These are phyloP conservation scores for Myotisia sp. DNA, from an alignment of 2,329 filamentous ascomycete genomes.

Conservation along the genomic window DNA sequence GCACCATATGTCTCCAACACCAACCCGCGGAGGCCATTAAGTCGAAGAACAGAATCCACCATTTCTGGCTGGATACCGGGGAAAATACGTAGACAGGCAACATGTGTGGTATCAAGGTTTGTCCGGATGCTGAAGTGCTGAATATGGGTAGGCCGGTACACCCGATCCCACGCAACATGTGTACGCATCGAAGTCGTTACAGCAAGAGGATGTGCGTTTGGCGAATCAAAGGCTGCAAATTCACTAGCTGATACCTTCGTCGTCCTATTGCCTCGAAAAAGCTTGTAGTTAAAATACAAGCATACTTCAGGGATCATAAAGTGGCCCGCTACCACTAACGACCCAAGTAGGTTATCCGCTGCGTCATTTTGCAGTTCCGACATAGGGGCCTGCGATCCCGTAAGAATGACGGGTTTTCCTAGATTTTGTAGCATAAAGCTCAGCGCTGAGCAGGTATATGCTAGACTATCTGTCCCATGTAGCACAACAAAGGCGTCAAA, in stretches of 20 bases:
- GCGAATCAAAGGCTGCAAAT: conserved; percentile 75
- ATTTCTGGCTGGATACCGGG: conserved; percentile 89
- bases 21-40: conserved; percentile 64
- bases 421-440: conserved; percentile 89
- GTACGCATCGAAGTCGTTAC: conserved; percentile 68
- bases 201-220: conserved; percentile 72
- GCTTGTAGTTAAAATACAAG: conserved; percentile 81
- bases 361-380: conserved; percentile 83
- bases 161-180: conserved; percentile 64
- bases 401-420: conserved; percentile 81
- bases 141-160: conserved; percentile 59
- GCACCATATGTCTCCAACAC: conserved; percentile 88
- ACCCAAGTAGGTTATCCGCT: conserved; percentile 76
- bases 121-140: conserved; percentile 60
- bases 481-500: conserved; percentile 87
- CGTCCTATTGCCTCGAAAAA: conserved; percentile 76
- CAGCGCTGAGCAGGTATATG: conserved; percentile 76
- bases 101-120: conserved; percentile 70
- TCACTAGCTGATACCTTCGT: conserved; percentile 78
- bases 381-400: conserved; percentile 71
- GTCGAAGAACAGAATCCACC: conserved; percentile 66
- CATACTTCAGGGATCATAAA: conserved; percentile 89
- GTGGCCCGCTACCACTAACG: conserved; percentile 77
- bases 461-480: conserved; percentile 79
- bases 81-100: conserved; percentile 79